Conservation (phyloP, 2,329 filamentous ascomycete species). For the Xylariales sp. region DNA sequence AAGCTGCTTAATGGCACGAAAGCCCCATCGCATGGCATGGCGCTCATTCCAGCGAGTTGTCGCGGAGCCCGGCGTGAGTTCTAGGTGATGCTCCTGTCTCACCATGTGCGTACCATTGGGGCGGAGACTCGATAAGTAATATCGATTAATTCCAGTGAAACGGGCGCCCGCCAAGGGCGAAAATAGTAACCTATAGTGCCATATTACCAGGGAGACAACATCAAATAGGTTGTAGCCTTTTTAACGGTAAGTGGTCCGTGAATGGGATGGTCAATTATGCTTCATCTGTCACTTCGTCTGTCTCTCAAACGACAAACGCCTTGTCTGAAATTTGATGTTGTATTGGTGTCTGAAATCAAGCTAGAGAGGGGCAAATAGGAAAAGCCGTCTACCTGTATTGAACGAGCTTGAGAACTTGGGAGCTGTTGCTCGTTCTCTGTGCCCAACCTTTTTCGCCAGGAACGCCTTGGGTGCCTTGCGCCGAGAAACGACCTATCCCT, state of each 20-base stretch:
- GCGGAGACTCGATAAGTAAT: neutral
- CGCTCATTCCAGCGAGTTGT: slow-evolving; percentile 17
- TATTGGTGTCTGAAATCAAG: slow-evolving; percentile 28
- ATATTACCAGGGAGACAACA: slow-evolving; percentile 7
- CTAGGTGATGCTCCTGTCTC: slow-evolving; percentile 1
- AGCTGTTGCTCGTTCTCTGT: slow-evolving; percentile 18
- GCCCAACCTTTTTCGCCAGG: slow-evolving; percentile 23
- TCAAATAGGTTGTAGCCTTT: neutral
- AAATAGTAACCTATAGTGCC: neutral
- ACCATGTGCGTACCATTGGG: neutral
- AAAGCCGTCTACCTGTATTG: slow-evolving; percentile 43
- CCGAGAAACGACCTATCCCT: slow-evolving; percentile 5
- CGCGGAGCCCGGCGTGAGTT: neutral
- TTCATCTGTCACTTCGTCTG: neutral
- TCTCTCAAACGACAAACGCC: neutral
- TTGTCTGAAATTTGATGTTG: slow-evolving; percentile 10
- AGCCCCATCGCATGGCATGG: neutral
- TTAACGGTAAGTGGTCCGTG: neutral
- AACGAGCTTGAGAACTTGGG: slow-evolving; percentile 10
- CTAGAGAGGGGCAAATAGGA: slow-evolving; percentile 17
- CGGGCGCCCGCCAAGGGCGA: neutral
- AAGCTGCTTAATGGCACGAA: neutral
- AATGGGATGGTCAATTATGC: neutral
- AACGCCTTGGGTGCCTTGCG: slow-evolving; percentile 25
- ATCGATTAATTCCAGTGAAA: neutral